Evolutionary conservation across 176 grass and related monocot species (phyloP).

Genomic region (Rhynchospora tenuis): DNA sequence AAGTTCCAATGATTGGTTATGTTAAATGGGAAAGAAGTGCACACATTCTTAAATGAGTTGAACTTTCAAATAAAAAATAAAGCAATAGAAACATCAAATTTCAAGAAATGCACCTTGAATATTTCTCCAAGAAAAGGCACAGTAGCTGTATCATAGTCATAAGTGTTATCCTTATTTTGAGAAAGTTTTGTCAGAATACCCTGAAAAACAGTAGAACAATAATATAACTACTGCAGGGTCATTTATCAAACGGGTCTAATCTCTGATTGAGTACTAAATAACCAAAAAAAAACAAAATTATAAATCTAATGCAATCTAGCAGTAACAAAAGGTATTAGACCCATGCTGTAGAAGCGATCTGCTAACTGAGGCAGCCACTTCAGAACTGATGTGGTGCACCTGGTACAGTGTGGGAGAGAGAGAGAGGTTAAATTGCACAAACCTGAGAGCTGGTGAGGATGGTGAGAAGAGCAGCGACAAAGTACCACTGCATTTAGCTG

Average conservation of each 20-base stretch:
- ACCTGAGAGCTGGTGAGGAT: constrained; percentile 95
- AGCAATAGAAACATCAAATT: neutral
- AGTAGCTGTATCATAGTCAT: constrained; percentile 85
- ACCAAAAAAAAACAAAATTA: constrained; percentile 2
- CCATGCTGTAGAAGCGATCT: neutral
- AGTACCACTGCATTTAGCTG: constrained; percentile 66
- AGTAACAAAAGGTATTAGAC: neutral
- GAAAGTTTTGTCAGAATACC: constrained; percentile 94
- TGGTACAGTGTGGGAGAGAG: neutral
- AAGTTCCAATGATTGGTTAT: neutral
- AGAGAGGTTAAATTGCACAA: neutral
- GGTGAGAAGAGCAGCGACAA: constrained; percentile 79
- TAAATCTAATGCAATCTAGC: neutral
- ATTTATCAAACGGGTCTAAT: too few relatives aligned
- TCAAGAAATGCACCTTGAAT: constrained; percentile 59
- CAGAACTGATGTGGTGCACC: neutral
- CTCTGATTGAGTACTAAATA: too few relatives aligned
- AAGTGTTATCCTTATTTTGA: constrained; percentile 64
- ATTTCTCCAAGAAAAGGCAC: constrained; percentile 92
- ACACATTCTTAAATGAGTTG: neutral
- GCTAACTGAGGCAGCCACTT: neutral
- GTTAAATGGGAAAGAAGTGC: neutral
- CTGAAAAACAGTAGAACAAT: constrained; percentile 28
- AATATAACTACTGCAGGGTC: neutral
- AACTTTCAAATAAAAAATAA: neutral